Conservation (phyloP, 1,139 yeast genomes). For the Saccharomyces hybrid region DNA sequence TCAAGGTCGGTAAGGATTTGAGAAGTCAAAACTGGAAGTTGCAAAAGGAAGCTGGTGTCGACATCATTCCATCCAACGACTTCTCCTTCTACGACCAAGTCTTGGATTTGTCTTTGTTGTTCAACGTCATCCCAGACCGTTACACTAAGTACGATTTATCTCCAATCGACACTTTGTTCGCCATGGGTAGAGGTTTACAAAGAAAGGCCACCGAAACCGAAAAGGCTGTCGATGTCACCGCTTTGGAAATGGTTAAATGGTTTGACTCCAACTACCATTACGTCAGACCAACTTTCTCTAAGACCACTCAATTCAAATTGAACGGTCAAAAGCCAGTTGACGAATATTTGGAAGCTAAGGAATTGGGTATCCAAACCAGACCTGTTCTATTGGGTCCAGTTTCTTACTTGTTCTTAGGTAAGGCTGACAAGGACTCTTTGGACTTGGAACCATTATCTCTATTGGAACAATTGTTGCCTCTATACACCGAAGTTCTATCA, state of each 20-base stretch:
- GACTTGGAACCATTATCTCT: conserved; percentile 90
- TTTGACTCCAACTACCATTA: conserved; percentile 99
- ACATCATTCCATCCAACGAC: conserved; percentile 93
- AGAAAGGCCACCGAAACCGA: conserved; percentile 84
- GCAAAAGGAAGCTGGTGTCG: conserved; percentile 96
- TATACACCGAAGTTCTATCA: conserved; percentile 78
- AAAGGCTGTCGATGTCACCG: conserved; percentile 94
- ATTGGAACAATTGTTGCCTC: conserved; percentile 83
- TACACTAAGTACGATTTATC: conserved; percentile 87
- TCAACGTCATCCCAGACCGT: conserved; percentile 95
- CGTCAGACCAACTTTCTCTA: conserved; percentile 97
- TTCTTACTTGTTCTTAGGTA: conserved; percentile 90
- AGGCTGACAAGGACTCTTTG: conserved; percentile 94
- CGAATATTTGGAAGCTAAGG: conserved; percentile 97
- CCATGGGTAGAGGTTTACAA: conserved; percentile 99
- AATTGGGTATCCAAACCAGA: conserved; percentile 89
- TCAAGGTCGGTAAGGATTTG: conserved; percentile 89
- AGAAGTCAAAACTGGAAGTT: conserved; percentile 97
- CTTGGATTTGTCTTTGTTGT: conserved; percentile 81
- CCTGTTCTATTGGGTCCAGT: conserved; percentile 96
- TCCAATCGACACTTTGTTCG: conserved; percentile 87
- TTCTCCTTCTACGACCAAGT: conserved; percentile 98
- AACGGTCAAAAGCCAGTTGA: conserved; percentile 94
- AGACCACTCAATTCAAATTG: conserved; percentile 91
- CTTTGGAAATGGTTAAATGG: conserved; percentile 99